Conservation (phyloP, 1,284 basidiomycete species). For the Boletus nobilissimus region DNA sequence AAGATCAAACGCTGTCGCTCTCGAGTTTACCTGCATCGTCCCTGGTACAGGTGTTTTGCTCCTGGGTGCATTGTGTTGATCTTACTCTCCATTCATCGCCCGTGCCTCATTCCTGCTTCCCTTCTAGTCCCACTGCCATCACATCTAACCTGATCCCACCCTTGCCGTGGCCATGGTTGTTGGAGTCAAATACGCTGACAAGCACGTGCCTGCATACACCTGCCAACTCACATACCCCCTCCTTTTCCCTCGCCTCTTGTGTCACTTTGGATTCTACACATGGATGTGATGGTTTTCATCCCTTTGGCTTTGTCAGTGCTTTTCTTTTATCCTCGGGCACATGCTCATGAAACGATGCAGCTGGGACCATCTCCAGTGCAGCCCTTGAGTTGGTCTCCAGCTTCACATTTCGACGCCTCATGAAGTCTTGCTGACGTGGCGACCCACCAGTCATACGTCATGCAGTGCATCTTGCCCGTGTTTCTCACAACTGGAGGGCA, state of each 20-base stretch:
- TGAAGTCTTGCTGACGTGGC: slow-evolving; percentile 93
- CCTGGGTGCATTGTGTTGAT: slow-evolving; percentile 68
- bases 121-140: slow-evolving; percentile 88
- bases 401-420: slow-evolving; percentile 87
- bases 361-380: slow-evolving; percentile 86
- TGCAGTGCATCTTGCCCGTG: slow-evolving; percentile 82
- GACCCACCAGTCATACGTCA: slow-evolving; percentile 89
- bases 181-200: slow-evolving; percentile 98
- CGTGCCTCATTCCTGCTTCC: slow-evolving; percentile 88
- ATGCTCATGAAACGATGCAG: slow-evolving; percentile 50
- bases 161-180: slow-evolving; percentile 87
- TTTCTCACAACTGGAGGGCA: slow-evolving; percentile 89
- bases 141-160: slow-evolving; percentile 96
- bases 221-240: slow-evolving; percentile 96
- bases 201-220: slow-evolving; percentile 96
- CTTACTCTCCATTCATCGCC: slow-evolving; percentile 21
- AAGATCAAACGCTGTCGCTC: slow-evolving; percentile 75
- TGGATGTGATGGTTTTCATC: slow-evolving; percentile 83
- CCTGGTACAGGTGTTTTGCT: slow-evolving; percentile 98
- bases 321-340: not conserved
- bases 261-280: slow-evolving; percentile 76
- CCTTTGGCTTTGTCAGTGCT: slow-evolving; percentile 81
- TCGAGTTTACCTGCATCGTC: slow-evolving; percentile 95
- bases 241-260: slow-evolving; percentile 92
- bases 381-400: slow-evolving; percentile 86